phyloP scores from a whole-genome alignment of 306 rosid species.

The Adenanthera pavonina region DNA sequence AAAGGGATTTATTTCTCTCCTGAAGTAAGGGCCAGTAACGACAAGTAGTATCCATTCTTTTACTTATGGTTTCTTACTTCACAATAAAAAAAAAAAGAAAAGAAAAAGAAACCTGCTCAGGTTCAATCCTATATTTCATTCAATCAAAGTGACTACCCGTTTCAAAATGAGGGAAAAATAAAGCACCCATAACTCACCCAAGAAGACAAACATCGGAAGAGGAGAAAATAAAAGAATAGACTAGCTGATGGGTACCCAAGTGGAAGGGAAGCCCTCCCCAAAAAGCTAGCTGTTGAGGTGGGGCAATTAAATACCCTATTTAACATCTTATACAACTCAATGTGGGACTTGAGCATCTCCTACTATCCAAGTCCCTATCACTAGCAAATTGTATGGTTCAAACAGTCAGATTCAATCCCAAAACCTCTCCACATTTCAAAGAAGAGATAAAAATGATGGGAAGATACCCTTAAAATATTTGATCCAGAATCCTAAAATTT shows the following conservation, averaged over 20 bases:
- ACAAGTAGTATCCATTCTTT: conserved; percentile 11
- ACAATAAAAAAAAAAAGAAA: not conserved
- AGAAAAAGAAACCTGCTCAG: not conserved
- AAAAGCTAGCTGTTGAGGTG: too few species aligned
- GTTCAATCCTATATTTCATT: conserved; percentile 20
- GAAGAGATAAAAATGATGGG: not conserved
- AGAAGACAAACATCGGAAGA: too few species aligned
- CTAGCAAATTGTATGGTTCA: not conserved
- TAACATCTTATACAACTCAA: not conserved
- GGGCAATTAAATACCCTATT: too few species aligned
- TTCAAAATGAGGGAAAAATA: conserved; percentile 9
- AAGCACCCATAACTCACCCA: conserved; percentile 4
- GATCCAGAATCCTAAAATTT: conserved; percentile 21
- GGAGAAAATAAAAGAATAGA: too few species aligned
- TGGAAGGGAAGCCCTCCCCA: too few species aligned
- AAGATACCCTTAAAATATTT: conserved; percentile 19
- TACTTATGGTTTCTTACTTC: conserved; percentile 24
- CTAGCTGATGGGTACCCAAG: too few species aligned
- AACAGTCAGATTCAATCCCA: conserved; percentile 10
- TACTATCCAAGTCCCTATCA: too few species aligned
- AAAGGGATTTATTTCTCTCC: conserved; percentile 30
- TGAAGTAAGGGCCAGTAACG: not conserved
- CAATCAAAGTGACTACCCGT: conserved; percentile 4
- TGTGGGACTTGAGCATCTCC: too few species aligned
- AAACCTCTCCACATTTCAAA: not conserved